Evolutionary conservation across 2,329 filamentous ascomycete species (phyloP).

Genomic region (Hymenoscyphus infarciens): DNA sequence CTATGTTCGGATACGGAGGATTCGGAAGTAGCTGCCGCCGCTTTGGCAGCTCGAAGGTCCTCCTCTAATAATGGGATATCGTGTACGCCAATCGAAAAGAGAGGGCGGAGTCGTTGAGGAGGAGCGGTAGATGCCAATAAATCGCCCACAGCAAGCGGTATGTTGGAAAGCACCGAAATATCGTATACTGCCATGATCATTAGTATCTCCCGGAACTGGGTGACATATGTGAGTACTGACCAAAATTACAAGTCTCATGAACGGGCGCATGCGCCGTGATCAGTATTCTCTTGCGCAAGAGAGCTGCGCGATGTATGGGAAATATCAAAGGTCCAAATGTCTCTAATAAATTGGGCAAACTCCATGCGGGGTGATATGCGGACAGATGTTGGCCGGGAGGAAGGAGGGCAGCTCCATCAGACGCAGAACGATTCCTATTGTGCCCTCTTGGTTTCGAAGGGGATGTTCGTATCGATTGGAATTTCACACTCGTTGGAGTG

Average conservation of each 20-base stretch:
- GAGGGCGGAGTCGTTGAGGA: conserved; percentile 65
- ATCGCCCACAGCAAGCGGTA: conserved; percentile 70
- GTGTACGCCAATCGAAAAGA: conserved; percentile 93
- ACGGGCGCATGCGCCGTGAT: conserved; percentile 85
- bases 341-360: conserved; percentile 71
- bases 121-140: conserved; percentile 61
- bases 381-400: conserved; percentile 65
- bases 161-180: conserved; percentile 86
- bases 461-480: conserved; percentile 38
- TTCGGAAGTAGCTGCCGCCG: conserved; percentile 33
- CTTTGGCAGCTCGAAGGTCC: conserved; percentile 49
- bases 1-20: conserved; percentile 37
- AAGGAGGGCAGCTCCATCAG: conserved; percentile 57
- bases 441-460: conserved; percentile 41
- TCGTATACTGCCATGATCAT: conserved; percentile 68
- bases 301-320: conserved; percentile 80
- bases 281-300: conserved; percentile 83
- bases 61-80: conserved; percentile 78
- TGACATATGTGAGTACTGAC: conserved; percentile 45
- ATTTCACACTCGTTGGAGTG: conserved; percentile 42
- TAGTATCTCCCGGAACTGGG: conserved; percentile 1
- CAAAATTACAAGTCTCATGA: conserved; percentile 81
- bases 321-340: conserved; percentile 89
- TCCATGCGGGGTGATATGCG: conserved; percentile 80
- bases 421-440: conserved; percentile 55